Evolutionary conservation across 495 filamentous ascomycete species (phyloP), one percentile per base, ranked within the genome.

Genomic region (Hyaloscypha hepaticicola): DNA sequence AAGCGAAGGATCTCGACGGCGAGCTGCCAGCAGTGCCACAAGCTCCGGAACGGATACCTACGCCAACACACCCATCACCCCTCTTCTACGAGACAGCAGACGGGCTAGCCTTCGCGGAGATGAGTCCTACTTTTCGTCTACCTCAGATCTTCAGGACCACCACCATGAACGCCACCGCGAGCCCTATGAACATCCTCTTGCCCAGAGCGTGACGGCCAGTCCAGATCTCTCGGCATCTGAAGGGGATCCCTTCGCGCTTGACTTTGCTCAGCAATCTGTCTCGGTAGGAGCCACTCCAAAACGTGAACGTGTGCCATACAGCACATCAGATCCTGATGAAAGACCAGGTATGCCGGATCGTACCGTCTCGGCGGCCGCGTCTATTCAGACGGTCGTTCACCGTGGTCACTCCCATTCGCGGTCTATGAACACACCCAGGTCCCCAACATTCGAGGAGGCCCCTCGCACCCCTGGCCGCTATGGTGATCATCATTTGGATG

Each of bases 151-250:
- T 11, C 61, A 67, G 5, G 28, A 65, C 0, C 52, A 65, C 22
- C 69, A 67, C 21, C 61, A 67, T 19, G 28, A 65, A 7, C 59
- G 62, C 28, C 69, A 69, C 26, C 69, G 69, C 26, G 69, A 72
- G 29, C 63, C 64, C 0, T 41, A 28, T 45, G 69, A 69, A 51
- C 92, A 96, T 72, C 92, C 92, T 21, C 75, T 96, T n/a, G 88
- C 91, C 9, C 89, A 91, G 66, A 96, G 91, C 68, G 85, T 91
- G 31, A 87, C 87, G 31, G 91, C 85, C 21, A 91, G 87, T 72
- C 92, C 92, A 0, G 84, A 87, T 1, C 66, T 77, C n/a, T 75
- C 72, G 64, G 71, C 70, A 61, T 80, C 57, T 70, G 78, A 68
- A 72, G 70, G 71, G 41, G 65, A 67, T 74, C 76, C 61, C 67